Evolutionary conservation across 108 stramenopile genomes (phyloP).

Genomic region (Cyclotella sp.): DNA sequence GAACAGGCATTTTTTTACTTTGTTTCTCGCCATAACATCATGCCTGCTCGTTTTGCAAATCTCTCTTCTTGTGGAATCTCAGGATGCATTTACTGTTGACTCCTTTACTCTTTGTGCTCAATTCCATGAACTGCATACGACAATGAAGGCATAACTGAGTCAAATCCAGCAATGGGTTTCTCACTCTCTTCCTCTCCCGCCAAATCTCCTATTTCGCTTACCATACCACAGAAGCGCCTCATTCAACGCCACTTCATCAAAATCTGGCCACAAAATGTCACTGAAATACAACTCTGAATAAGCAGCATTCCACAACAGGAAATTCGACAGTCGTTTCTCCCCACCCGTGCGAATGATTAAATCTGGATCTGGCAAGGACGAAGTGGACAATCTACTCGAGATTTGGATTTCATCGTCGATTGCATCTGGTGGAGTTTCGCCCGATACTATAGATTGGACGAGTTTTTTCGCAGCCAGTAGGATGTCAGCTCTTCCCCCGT

Average conservation of each 20-base stretch:
- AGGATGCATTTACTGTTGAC: no score
- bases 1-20: no score
- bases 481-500: conserved; percentile 92
- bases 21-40: no score
- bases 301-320: conserved; percentile 87
- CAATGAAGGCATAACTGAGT: not conserved
- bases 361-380: conserved; percentile 70
- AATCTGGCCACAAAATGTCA: conserved; percentile 82
- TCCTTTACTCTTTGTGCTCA: no score
- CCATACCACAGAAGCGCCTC: conserved; percentile 70
- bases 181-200: conserved; percentile 52
- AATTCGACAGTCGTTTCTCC: conserved; percentile 88
- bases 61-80: no score
- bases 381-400: conserved; percentile 53
- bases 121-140: no score
- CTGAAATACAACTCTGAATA: conserved; percentile 85
- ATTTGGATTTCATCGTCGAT: conserved; percentile 60
- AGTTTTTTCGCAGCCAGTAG: conserved; percentile 63
- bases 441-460: conserved; percentile 50
- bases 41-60: no score
- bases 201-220: conserved; percentile 69
- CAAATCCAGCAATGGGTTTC: not conserved
- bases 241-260: conserved; percentile 54
- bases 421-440: conserved; percentile 26
- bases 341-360: conserved; percentile 89